phyloP scores from a whole-genome alignment of 345 rosid species.

The Pistacia integerrima region DNA sequence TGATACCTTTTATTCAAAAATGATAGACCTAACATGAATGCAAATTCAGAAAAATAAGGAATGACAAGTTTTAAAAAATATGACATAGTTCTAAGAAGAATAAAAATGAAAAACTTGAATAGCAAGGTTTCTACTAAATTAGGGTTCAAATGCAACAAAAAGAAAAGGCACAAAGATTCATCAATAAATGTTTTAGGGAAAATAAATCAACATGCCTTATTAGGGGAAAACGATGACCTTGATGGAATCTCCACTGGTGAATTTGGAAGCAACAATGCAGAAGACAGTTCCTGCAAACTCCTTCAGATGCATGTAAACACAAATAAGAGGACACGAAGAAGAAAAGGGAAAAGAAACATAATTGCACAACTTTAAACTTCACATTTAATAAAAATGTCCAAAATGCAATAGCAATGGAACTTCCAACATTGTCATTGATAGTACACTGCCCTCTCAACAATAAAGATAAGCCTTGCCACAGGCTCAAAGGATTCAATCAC shows the following conservation, averaged over 20 bases:
- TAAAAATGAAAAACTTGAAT: background rate
- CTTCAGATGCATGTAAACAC: slow-evolving; percentile 44
- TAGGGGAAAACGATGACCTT: slow-evolving; percentile 33
- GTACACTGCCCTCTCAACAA: background rate
- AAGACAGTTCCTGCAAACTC: slow-evolving; percentile 81
- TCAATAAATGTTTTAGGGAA: background rate
- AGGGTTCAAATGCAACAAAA: background rate
- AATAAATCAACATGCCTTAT: slow-evolving; percentile 37
- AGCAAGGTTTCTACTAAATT: background rate
- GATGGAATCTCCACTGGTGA: slow-evolving; percentile 37
- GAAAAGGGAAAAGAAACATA: background rate
- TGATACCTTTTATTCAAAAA: background rate
- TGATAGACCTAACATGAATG: background rate
- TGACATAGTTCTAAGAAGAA: background rate
- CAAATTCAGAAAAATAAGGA: background rate
- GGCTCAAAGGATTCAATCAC: background rate
- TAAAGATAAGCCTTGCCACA: background rate
- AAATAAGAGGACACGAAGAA: slow-evolving; percentile 9
- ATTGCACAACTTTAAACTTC: background rate
- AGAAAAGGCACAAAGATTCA: background rate
- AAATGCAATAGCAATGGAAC: background rate
- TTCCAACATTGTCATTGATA: background rate
- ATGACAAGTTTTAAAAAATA: background rate
- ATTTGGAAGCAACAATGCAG: slow-evolving; percentile 41
- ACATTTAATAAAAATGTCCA: background rate